Evolutionary conservation across 495 filamentous ascomycete genomes (phyloP), one percentile per base, ranked within the genome.

Genomic region (Aspergillus incahuasiensis): DNA sequence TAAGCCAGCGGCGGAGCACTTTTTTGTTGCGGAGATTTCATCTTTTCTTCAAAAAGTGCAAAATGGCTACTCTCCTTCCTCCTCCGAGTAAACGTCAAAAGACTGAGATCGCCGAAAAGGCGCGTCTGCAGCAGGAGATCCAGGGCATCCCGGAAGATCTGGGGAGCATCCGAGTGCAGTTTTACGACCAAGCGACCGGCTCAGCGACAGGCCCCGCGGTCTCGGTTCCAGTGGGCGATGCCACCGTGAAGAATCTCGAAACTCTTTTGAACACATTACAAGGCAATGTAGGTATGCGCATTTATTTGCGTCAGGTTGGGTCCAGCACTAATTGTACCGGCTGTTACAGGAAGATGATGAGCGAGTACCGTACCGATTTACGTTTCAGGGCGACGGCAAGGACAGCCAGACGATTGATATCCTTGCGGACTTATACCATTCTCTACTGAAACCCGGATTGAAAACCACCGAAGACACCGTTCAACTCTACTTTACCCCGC

Each of bases 31-130:
- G 43, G 44, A 41, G 57, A 59, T 57, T 57, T 54, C 52, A 47
- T 34, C 43, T 38, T 54, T 47, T 25, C 25, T 41, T 22, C 34
- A 44, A 40, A 30, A 54, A 55, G 7, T 38, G 6, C 55, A 69
- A 43, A 38, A 98, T 99, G 95, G 84, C 95, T 35, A 99, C 94
- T 3, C 72, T 94, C 16, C 68, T 86, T 28, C 95, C 95, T 15
- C 95, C 92, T 19, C 95, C 94, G 39, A 90, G 86, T 48, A 99
- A 97, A 74, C 85, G 91, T 45, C 90, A 95, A 62, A 87, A 86
- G 71, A 82, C 84, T 38, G 91, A 86, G 42, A 80, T 80, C 46
- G 79, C 86, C 19, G 88, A 92, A 58, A 85, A 84, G 66, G 81
- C 87, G 15, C 72, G 79, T 55, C 77, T 84, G 43, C 90, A 96